Base-by-base conservation (phyloP, 805 yeast species). In the Candida parachauliodes region DNA sequence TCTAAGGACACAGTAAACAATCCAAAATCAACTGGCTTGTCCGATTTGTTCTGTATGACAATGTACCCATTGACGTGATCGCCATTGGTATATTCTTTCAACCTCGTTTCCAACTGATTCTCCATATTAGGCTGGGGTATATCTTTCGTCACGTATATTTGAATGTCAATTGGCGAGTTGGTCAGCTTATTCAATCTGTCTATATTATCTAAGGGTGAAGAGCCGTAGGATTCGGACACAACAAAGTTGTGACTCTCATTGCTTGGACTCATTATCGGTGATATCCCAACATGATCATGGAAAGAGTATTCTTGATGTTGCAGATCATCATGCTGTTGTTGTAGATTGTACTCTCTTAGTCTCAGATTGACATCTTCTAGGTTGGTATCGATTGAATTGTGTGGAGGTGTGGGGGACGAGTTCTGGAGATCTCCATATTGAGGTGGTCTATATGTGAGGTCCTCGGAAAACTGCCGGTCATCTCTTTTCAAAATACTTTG, bases 91-190 rank as follows among this genome's bases (percentile, higher is more conserved):
- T 68, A 68, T 37, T 66, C 72, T 40, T 68, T 68, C 38, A 52
- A 60, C 40, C 75, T 63, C 5, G 76, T 74, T 44, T 72, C 75
- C 10, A 66, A 55, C 31, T 64, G 73, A 41, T 53, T 60, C 31
- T 56, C 47, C 15, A 48, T 50, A 38, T 69, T 55, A 0, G 79
- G 77, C 24, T 51, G 53, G 0, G 81, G 76, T 1, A 73, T 70
- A 16, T 60, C 68, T 65, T 77, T 78, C 1, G 82, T 74, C 7
- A 78, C 73, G 41, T 54, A 66, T 11, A 78, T 71, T 40, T 68
- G 71, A 21, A 77, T 63, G 9, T 70, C 70, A 3, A 73, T 49
- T 0, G 78, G 79, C 1, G 77, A 67, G 1, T 48, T 42, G 9
- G 39, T 48, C 2, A 61, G 46, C 39, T 63, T 70, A 1, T 77